Evolutionary conservation across 768 basidiomycete genomes (phyloP).

Genomic region (Asterophora parasitica): DNA sequence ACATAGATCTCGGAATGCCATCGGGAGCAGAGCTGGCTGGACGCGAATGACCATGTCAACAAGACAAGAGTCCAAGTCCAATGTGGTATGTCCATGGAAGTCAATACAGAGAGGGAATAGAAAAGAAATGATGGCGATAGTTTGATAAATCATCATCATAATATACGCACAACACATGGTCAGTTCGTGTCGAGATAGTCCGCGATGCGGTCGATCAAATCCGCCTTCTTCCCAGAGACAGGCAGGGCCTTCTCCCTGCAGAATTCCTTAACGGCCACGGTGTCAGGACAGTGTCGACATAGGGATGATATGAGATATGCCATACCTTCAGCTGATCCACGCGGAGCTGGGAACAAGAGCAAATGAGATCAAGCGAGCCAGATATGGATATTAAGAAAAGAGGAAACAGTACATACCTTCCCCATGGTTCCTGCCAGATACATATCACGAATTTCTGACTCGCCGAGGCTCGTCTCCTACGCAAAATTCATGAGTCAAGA

Average conservation of each 20-base stretch:
- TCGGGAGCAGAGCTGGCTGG: no score
- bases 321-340: conserved; percentile 75
- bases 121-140: no score
- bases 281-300: conserved; percentile 1
- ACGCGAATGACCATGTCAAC: no score
- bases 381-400: no score
- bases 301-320: neutral
- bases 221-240: conserved; percentile 67
- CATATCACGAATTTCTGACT: conserved; percentile 68
- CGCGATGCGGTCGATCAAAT: conserved; percentile 59
- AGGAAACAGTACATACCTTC: conserved; percentile 48
- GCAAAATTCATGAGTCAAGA: neutral
- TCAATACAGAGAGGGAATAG: no score
- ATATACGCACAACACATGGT: neutral
- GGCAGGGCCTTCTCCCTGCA: conserved; percentile 59
- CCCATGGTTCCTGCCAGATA: conserved; percentile 53
- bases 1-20: no score
- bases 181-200: conserved; percentile 53
- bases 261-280: conserved; percentile 49
- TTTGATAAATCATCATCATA: no score
- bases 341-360: conserved; percentile 45
- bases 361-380: conserved; percentile 8
- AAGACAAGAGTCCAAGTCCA: no score
- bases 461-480: conserved; percentile 61
- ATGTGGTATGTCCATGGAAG: no score